These are phyloP conservation scores for Alternaria atra DNA, from an alignment of 2,329 filamentous ascomycete species.

Conservation along the genomic window DNA sequence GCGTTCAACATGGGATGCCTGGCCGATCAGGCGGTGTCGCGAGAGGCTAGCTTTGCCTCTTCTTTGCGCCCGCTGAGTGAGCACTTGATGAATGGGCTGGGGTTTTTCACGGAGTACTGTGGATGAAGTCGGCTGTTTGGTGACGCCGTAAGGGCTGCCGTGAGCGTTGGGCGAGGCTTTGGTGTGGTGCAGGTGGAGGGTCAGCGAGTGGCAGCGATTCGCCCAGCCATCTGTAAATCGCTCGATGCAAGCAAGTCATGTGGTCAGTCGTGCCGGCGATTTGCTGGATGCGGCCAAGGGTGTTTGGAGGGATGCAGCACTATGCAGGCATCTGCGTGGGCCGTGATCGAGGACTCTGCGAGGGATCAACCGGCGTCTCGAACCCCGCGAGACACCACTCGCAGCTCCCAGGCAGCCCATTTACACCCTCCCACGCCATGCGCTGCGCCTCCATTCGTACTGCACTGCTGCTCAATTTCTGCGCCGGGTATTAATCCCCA, in stretches of 20 bases:
- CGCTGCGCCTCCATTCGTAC: conserved; percentile 35
- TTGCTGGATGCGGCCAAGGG: conserved; percentile 26
- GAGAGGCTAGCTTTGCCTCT: not conserved
- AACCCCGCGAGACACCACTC: conserved; percentile 14
- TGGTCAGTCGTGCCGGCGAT: conserved; percentile 26
- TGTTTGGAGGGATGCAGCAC: conserved; percentile 20
- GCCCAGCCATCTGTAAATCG: conserved; percentile 19
- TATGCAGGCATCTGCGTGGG: conserved; percentile 32
- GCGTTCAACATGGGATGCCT: conserved; percentile 14
- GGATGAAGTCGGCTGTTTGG: conserved; percentile 14
- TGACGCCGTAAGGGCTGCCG: conserved; percentile 19
- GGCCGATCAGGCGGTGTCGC: conserved; percentile 23
- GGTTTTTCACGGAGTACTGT: conserved; percentile 14
- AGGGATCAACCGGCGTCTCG: conserved; percentile 23
- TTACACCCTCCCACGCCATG: conserved; percentile 29
- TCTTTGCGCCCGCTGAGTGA: conserved; percentile 10
- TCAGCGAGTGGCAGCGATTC: conserved; percentile 21
- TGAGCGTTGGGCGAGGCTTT: conserved; percentile 31
- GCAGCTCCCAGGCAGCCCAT: conserved; percentile 26
- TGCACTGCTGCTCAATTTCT: conserved; percentile 20
- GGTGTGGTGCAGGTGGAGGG: conserved; percentile 23
- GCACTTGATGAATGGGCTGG: conserved; percentile 7
- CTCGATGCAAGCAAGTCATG: conserved; percentile 28
- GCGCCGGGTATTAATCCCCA: conserved; percentile 29
- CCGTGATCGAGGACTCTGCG: conserved; percentile 29